Base-by-base conservation (phyloP, 176 grass and related monocot genomes). In the Poa pratensis region DNA sequence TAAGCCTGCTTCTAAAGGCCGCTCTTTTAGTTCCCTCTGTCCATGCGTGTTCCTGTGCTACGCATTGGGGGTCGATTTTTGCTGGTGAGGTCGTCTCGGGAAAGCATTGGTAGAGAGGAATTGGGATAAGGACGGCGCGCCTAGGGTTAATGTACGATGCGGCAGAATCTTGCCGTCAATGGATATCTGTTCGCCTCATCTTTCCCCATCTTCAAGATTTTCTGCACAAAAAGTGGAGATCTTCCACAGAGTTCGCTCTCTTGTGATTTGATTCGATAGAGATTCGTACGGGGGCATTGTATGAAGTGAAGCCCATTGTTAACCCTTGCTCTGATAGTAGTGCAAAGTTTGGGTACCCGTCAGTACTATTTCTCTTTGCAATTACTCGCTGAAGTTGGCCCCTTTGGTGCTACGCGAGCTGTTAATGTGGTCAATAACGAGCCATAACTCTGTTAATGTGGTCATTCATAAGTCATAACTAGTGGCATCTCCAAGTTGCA, bases 201-300 rank as follows among this genome's bases (percentile, higher is more conserved):
- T 83, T 82, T 81, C 64, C 63, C 53, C 2, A 39, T 82, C 7
- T 55, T 22, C 2, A 37, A 24, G 4, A n/a, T 67, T n/a, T 79
- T 3, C 27, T 68, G 45, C 68, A 16, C 18, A 37, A 3, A 43
- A 43, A 43, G 42, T 23, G 45, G 42, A 39, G 53, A 61, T 70
- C 34, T 81, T 73, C 39, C 2, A 20, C 28, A 48, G 39, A 79
- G 15, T 45, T 4, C 9, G 61, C 17, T 43, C 26, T 48, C 27
- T 66, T 66, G 23, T 80, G 39, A 34, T 32, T 34, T 46, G 42
- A 46, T 80, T 63, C 43, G 18, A 30, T 20, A 32, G 3, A 30
- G 10, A 79, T 26, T 52, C 13, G 4, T 19, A 24, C 14, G 8
- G 28, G 6, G 68, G 32, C 57, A 45, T n/a, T 46, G 23, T 54